phyloP scores from a whole-genome alignment of 1,284 basidiomycete species.

The Coniferiporia weirii region DNA sequence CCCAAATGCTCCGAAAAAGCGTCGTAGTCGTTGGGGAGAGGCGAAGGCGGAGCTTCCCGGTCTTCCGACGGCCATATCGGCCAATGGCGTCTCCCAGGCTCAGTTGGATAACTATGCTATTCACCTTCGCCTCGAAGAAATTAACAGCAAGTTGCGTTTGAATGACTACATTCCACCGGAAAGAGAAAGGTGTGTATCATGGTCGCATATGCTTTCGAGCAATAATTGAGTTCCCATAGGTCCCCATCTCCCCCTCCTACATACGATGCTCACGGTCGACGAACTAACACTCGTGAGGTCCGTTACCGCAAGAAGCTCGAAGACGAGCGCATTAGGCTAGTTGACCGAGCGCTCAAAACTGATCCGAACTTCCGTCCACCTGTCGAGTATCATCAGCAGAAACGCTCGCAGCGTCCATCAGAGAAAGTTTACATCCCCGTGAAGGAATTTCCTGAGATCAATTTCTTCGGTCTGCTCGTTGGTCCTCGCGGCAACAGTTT shows the following conservation, averaged over 20 bases:
- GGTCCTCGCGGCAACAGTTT: slow-evolving; percentile 98
- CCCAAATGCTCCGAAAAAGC: slow-evolving; percentile 81
- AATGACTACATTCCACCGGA: slow-evolving; percentile 97
- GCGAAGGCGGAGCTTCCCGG: slow-evolving; percentile 84
- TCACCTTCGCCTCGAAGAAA: slow-evolving; percentile 93
- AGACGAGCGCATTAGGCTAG: slow-evolving; percentile 90
- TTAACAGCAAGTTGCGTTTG: slow-evolving; percentile 87
- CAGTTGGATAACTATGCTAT: slow-evolving; percentile 96
- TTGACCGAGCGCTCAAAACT: slow-evolving; percentile 94
- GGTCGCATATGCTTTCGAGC: neutral
- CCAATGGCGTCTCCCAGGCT: slow-evolving; percentile 83
- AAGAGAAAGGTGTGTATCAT: slow-evolving; percentile 66
- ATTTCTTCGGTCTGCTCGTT: slow-evolving; percentile 98
- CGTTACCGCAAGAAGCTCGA: slow-evolving; percentile 98
- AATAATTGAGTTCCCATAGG: slow-evolving; percentile 34
- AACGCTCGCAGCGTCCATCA: slow-evolving; percentile 83
- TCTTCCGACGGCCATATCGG: slow-evolving; percentile 87
- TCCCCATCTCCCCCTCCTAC: slow-evolving; percentile 96
- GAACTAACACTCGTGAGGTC: slow-evolving; percentile 97
- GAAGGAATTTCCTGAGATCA: slow-evolving; percentile 99
- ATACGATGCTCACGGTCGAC: slow-evolving; percentile 93
- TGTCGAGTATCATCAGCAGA: slow-evolving; percentile 92
- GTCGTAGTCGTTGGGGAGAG: slow-evolving; percentile 94
- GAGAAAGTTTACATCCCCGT: slow-evolving; percentile 99
- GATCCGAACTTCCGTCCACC: slow-evolving; percentile 97